Evolutionary conservation across 2,329 filamentous ascomycete species (phyloP).

Genomic region (Pseudogymnoascus sp.): DNA sequence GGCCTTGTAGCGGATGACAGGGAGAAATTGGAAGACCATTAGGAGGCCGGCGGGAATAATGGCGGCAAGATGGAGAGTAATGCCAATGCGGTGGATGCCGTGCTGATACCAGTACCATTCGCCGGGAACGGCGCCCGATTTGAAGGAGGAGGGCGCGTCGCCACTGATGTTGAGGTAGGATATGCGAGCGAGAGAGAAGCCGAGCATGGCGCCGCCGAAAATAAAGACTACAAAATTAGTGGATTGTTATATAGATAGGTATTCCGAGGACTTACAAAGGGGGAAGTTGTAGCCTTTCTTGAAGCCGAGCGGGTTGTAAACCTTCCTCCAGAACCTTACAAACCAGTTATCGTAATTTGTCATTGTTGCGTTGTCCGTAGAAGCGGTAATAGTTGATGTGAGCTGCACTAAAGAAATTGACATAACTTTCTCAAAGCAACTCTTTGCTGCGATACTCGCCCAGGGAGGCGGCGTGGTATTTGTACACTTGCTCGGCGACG

Average conservation of each 20-base stretch:
- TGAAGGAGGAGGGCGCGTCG: conserved; percentile 18
- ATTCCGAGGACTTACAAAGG: conserved; percentile 28
- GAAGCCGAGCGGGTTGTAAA: conserved; percentile 58
- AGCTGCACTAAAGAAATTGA: not conserved
- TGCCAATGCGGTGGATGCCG: conserved; percentile 31
- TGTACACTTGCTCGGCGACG: not conserved
- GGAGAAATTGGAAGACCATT: conserved; percentile 41
- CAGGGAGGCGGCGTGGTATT: not conserved
- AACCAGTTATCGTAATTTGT: not conserved
- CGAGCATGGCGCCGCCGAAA: conserved; percentile 20
- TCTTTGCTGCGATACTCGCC: not conserved
- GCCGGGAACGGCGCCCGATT: conserved; percentile 26
- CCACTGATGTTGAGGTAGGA: conserved; percentile 20
- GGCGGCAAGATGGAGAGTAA: conserved; percentile 38
- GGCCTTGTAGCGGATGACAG: conserved; percentile 37
- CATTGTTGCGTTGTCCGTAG: not conserved
- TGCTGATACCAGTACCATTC: conserved; percentile 36
- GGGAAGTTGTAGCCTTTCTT: conserved; percentile 49
- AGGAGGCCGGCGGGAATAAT: conserved; percentile 40
- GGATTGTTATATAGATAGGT: not conserved
- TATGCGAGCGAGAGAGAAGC: conserved; percentile 18
- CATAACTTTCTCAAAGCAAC: not conserved
- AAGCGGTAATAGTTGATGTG: not conserved
- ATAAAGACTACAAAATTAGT: conserved; percentile 14
- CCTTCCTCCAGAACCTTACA: conserved; percentile 35